Base-by-base conservation (phyloP, 2,329 filamentous ascomycete species). In the Fusarium verrucosum region DNA sequence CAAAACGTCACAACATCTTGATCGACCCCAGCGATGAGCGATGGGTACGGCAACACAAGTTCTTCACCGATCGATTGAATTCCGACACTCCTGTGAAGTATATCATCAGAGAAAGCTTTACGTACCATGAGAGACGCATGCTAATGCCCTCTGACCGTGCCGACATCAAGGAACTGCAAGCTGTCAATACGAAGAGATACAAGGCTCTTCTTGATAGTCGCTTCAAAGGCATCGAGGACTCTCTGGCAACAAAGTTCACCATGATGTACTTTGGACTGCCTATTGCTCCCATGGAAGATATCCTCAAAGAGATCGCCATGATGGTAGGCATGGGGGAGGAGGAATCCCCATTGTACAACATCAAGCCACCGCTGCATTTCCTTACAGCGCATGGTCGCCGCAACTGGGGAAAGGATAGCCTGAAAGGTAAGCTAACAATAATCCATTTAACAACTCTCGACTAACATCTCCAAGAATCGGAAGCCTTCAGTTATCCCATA, bases 261-360 rank as follows among this genome's bases (percentile, higher is more conserved):
- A 76, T 82, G 72, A 72, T 82, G 40, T 82, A 79, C 67, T 83
- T 83, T 57, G 82, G 81, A 1, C 65, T 83, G 7, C 79, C 80
- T 0, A 73, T 82, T 4, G 78, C 78, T 45, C 80, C 82, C 11
- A 57, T 76, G 10, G 37, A 62, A 2, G 57, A 62, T 5, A 33
- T 41, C 5, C n/a, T 71, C 25, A 72, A 74, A 36, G 67, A 72
- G 4, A 68, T 75, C 22, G 57, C 70, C 11, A 52, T 52, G 33
- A 53, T 17, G 50, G 70, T 58, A 8, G 46, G 61, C 4, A 54
- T 57, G 19, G 62, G 68, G 16, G 59, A 55, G 20, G 44, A 35
- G 41, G 59, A 58, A 33, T 42, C 32, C 13, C 50, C 55, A 4
- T 40, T 37, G 14, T 66, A 70, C 33, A 63, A 66, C 20, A 57